These are phyloP conservation scores for Sclerotinia borealis DNA, from an alignment of 2,329 filamentous ascomycete genomes.

Conservation along the genomic window DNA sequence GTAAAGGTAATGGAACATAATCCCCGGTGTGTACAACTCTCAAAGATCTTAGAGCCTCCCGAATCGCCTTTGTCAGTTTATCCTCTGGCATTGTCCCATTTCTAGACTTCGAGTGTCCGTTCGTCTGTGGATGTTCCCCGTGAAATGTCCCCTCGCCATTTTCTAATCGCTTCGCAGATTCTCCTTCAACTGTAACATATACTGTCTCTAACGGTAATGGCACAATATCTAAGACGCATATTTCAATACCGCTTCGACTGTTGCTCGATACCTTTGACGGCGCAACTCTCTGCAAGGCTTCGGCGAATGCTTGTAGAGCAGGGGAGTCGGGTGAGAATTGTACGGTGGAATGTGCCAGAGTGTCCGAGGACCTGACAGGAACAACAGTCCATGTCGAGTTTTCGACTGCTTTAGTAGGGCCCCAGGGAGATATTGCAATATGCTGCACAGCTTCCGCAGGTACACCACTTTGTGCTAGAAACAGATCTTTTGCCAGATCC, in stretches of 20 bases:
- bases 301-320: slow-evolving; percentile 73
- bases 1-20: slow-evolving; percentile 67
- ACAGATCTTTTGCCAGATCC: slow-evolving; percentile 77
- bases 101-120: slow-evolving; percentile 35
- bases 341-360: slow-evolving; percentile 69
- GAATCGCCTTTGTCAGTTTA: slow-evolving; percentile 58
- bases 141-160: slow-evolving; percentile 80
- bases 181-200: slow-evolving; percentile 78
- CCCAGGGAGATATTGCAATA: slow-evolving; percentile 70
- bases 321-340: slow-evolving; percentile 69
- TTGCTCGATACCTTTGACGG: slow-evolving; percentile 69
- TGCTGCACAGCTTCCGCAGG: slow-evolving; percentile 42
- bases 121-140: slow-evolving; percentile 48
- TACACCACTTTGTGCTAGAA: slow-evolving; percentile 52
- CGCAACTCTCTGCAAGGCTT: slow-evolving; percentile 64
- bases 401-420: slow-evolving; percentile 50
- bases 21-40: slow-evolving; percentile 81
- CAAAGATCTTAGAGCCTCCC: slow-evolving; percentile 66
- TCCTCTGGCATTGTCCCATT: slow-evolving; percentile 42
- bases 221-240: slow-evolving; percentile 73
- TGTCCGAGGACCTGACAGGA: slow-evolving; percentile 59
- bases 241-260: slow-evolving; percentile 73
- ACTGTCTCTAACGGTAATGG: slow-evolving; percentile 77
- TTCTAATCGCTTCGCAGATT: slow-evolving; percentile 72
- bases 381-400: slow-evolving; percentile 79